Base-by-base conservation (phyloP, 2,329 filamentous ascomycete species). In the Pestalotiopsis sp. region DNA sequence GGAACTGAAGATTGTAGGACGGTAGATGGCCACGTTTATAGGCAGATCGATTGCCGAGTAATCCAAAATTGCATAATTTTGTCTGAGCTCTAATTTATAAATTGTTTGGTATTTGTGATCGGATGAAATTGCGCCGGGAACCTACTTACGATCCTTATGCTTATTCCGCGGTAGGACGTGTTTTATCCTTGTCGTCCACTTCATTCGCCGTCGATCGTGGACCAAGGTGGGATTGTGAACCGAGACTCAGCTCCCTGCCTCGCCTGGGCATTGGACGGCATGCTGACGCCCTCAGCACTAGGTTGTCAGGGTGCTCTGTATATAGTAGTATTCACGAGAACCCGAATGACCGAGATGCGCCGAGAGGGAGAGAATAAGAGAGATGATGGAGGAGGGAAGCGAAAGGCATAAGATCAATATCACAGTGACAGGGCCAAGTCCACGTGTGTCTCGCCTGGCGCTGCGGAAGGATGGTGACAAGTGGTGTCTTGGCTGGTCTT, bases 1-100 rank as follows among this genome's bases (percentile, higher is more conserved):
- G 69, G 86, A 89, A 79, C 75, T 82, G 71, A 85, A 81, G 77
- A 81, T 80, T 71, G 72, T 83, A 39, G 83, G 83, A 14, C 78
- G 81, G 59, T 84, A 74, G 56, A 49, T 49, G 41, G 6, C 17
- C 14, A 36, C 31, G 31, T 36, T 20, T 63, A 13, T 27, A 27
- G 13, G 23, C 27, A 14, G 9, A 14, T 27, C 31, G 57, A 27
- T 27, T 4, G 57, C 12, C 57, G 23, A 23, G 20, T 25, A 52
- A n/a, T 20, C n/a, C 20, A 20, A 7, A 52, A n/a, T n/a, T 52
- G 6, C 17, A 52, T 52, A 17, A 52, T 23, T 4, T 49, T 11
- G 20, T 9, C 31, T 36, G 31, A 36, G 1, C 2, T 9, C 31
- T 36, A 6, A 36, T 36, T 36, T 9, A 9, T 9, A 9, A 36